Evolutionary conservation across 208 protist genomes (phyloP).

Genomic region (Trypanosoma caninum): DNA sequence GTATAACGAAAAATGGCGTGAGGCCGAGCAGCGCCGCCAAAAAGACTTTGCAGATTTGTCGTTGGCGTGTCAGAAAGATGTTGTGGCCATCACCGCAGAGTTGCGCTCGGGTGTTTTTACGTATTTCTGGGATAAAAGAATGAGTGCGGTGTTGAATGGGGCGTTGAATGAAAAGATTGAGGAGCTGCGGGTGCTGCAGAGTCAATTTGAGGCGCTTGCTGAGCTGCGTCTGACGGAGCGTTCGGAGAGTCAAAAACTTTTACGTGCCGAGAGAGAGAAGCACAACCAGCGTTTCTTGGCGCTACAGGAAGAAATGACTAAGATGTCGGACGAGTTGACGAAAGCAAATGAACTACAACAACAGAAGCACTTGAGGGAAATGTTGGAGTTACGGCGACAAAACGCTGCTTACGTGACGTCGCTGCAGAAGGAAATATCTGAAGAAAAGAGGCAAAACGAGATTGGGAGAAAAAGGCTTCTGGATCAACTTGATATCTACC

Average conservation of each 20-base stretch:
- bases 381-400: constrained; percentile 7
- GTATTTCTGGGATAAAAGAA: constrained; percentile 5
- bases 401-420: background rate
- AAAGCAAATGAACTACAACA: background rate
- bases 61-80: constrained; percentile 14
- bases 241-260: constrained; percentile 7
- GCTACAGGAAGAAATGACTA: constrained; percentile 7
- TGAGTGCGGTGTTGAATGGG: constrained; percentile 7
- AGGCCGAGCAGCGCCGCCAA: constrained; percentile 7
- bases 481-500: background rate
- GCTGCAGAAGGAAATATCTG: background rate
- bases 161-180: constrained; percentile 2
- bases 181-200: constrained; percentile 1
- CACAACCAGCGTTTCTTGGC: constrained; percentile 7
- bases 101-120: constrained; percentile 2
- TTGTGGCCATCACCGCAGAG: constrained; percentile 15
- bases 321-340: constrained; percentile 2
- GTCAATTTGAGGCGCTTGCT: constrained; percentile 1
- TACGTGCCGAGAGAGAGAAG: constrained; percentile 15
- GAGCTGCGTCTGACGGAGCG: constrained; percentile 2
- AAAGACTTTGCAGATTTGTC: constrained; percentile 19
- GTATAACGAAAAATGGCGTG: constrained; percentile 1
- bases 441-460: background rate
- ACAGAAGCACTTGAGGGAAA: constrained; percentile 1
- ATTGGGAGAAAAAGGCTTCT: background rate